Conservation (phyloP, 2,329 filamentous ascomycete species). For the Tolypocladium amazonense region DNA sequence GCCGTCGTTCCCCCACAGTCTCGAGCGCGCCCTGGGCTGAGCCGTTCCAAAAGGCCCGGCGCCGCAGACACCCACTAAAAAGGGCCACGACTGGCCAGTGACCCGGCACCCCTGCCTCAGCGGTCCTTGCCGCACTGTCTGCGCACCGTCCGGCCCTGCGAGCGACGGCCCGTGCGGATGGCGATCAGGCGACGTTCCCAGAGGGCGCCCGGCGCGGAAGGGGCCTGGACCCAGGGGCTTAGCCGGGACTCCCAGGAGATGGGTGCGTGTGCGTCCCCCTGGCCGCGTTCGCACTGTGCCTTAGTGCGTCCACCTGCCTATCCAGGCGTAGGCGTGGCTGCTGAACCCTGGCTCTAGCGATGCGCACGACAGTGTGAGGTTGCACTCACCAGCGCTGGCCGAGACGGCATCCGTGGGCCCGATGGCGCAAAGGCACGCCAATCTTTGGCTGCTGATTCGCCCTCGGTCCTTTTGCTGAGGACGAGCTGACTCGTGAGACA, state of each 20-base stretch:
- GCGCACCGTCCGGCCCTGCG: not conserved
- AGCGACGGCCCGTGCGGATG: not conserved
- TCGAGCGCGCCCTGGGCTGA: not conserved
- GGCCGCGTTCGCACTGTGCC: not conserved
- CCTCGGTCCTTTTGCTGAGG: not conserved
- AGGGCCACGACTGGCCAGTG: not conserved
- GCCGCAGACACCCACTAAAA: not conserved
- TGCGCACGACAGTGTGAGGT: not conserved
- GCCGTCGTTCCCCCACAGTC: not conserved
- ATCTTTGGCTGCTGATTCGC: not conserved
- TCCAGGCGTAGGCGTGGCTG: slow-evolving; percentile 1
- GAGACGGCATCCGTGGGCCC: not conserved
- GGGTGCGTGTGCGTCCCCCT: not conserved
- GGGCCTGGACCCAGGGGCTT: not conserved
- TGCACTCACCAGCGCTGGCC: not conserved
- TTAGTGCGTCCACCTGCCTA: not conserved
- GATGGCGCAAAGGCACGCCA: not conserved
- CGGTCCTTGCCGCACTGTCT: not conserved
- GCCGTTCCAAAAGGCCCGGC: not conserved
- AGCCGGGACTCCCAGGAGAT: not conserved
- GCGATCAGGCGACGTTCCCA: not conserved
- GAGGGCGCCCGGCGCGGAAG: not conserved
- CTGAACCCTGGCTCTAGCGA: not conserved
- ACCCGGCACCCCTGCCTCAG: not conserved
- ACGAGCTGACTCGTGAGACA: not conserved